phyloP scores from a whole-genome alignment of 2,329 filamentous ascomycete species.

The Monosporascus sp. region DNA sequence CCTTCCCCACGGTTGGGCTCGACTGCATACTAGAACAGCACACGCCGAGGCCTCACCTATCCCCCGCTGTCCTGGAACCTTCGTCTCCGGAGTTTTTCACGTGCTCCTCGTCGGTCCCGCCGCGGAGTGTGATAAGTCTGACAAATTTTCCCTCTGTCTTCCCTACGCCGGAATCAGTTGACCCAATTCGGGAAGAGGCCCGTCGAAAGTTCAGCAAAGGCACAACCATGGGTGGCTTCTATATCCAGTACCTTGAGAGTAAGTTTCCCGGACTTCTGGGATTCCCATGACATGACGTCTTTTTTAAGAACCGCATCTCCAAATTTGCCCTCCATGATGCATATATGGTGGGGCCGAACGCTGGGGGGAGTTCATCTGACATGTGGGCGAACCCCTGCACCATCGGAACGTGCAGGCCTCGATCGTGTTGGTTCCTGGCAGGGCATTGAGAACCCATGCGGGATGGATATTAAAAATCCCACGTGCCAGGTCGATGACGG shows the following conservation, averaged over 20 bases:
- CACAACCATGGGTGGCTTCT: constrained; percentile 55
- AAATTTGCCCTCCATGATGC: constrained; percentile 24
- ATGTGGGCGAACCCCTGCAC: constrained; percentile 29
- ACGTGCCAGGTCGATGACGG: constrained; percentile 17
- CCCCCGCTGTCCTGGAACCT: constrained; percentile 24
- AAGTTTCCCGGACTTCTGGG: constrained; percentile 39
- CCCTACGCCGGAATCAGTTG: neutral
- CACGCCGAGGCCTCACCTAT: constrained; percentile 21
- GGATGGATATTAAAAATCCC: constrained; percentile 17
- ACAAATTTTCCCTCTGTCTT: neutral
- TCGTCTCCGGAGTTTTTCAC: constrained; percentile 19
- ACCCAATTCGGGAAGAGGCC: neutral
- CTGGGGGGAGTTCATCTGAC: constrained; percentile 28
- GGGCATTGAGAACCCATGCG: constrained; percentile 14
- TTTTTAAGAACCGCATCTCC: constrained; percentile 9
- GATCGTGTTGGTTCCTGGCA: constrained; percentile 20
- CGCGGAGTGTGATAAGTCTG: constrained; percentile 14
- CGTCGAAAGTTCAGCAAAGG: constrained; percentile 11
- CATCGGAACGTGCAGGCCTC: constrained; percentile 24
- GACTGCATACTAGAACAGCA: constrained; percentile 42
- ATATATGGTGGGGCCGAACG: constrained; percentile 24
- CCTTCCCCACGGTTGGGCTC: constrained; percentile 45
- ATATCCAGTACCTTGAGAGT: constrained; percentile 71
- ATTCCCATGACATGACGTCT: constrained; percentile 4
- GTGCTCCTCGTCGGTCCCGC: constrained; percentile 17